Percentiles rank a stretch among this genome's conserved stretches.
phyloP scores from a whole-genome alignment of 257 asterid species.

The Petunia secreta region DNA sequence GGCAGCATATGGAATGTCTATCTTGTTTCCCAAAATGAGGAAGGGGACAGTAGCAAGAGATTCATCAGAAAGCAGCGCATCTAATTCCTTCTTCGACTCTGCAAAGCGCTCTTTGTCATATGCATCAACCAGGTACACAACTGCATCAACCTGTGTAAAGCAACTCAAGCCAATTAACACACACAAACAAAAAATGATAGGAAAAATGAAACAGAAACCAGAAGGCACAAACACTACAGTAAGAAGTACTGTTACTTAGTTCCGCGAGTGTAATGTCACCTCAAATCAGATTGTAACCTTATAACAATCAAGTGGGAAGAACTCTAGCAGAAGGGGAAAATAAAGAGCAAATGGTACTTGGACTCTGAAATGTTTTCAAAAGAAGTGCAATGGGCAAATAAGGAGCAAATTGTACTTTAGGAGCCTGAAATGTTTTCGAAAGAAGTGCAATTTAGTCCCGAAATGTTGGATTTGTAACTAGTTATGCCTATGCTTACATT shows the following conservation, averaged over 20 bases:
- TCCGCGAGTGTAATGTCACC: neutral
- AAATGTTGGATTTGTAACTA: neutral
- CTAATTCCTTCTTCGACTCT: slow-evolving; percentile 30
- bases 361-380: neutral
- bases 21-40: slow-evolving; percentile 34
- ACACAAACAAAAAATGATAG: neutral
- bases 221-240: neutral
- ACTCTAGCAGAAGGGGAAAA: neutral
- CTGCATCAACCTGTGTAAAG: slow-evolving; percentile 30
- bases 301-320: neutral
- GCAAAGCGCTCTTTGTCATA: slow-evolving; percentile 33
- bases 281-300: neutral
- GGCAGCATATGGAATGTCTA: slow-evolving; percentile 34
- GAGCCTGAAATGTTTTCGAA: neutral
- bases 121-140: slow-evolving; percentile 32
- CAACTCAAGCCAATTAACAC: neutral
- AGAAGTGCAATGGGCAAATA: neutral
- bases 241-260: neutral
- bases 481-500: too few species aligned
- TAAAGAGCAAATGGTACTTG: neutral
- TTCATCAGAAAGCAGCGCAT: slow-evolving; percentile 32
- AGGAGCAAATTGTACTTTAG: neutral
- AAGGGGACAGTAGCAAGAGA: slow-evolving; percentile 29
- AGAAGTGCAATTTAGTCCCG: neutral
- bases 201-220: neutral